A percentile compares a stretch with the other conserved stretches of the same genome.
Conservation (phyloP, 2,329 filamentous ascomycete genomes). For the Claviceps sp. region DNA sequence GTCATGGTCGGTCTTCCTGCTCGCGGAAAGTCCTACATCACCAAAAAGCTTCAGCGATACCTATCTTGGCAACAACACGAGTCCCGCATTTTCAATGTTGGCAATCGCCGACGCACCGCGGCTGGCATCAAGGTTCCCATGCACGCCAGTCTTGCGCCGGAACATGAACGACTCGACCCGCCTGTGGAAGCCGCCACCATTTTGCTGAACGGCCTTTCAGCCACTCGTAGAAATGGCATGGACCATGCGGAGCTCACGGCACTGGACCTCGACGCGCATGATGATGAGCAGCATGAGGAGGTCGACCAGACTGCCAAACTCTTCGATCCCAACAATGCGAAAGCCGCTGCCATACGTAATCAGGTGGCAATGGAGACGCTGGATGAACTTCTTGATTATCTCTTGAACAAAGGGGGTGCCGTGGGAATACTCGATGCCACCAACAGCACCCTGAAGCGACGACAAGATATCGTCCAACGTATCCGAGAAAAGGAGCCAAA, state of each 20-base stretch:
- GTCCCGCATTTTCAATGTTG: constrained; percentile 93
- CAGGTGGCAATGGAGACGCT: constrained; percentile 86
- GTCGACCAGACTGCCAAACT: constrained; percentile 87
- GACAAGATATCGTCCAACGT: constrained; percentile 70
- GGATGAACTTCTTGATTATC: constrained; percentile 83
- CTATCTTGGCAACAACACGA: constrained; percentile 96
- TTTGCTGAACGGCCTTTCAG: constrained; percentile 38
- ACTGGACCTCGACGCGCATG: constrained; percentile 20
- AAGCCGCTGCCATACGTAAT: constrained; percentile 71
- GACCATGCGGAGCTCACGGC: constrained; percentile 24
- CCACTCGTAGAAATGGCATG: constrained; percentile 16
- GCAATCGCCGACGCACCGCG: constrained; percentile 72
- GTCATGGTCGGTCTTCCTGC: constrained; percentile 97
- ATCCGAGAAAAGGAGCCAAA: constrained; percentile 74
- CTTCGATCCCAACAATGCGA: constrained; percentile 81
- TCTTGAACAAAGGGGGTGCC: constrained; percentile 67
- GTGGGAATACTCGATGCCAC: constrained; percentile 95
- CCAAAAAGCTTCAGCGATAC: constrained; percentile 92
- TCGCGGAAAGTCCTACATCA: constrained; percentile 95
- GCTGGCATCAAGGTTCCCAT: constrained; percentile 40
- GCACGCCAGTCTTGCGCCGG: constrained; percentile 19
- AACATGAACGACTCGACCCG: constrained; percentile 26
- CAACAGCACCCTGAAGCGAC: constrained; percentile 81
- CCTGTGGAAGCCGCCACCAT: constrained; percentile 42
- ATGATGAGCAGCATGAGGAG: constrained; percentile 19